Conservation (phyloP, 768 basidiomycete genomes). For the Kwoniella dejecticola region DNA sequence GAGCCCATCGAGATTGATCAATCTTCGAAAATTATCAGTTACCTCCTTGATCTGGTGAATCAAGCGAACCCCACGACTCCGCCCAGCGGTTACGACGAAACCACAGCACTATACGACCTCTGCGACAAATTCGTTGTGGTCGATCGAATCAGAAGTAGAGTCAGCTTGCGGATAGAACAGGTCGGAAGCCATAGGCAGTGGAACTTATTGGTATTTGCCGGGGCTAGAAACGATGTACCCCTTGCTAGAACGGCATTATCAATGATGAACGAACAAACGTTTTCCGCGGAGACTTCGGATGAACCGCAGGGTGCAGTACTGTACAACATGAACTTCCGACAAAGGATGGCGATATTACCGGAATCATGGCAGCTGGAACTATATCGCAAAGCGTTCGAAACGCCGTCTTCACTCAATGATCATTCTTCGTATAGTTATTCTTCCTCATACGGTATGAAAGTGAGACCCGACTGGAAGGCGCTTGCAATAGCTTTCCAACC, state of each 20-base stretch:
- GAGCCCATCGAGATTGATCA: background rate
- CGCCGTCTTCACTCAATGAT: background rate
- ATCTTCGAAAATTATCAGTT: background rate
- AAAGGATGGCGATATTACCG: background rate
- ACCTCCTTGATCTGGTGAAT: conserved; percentile 1
- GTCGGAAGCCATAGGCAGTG: background rate
- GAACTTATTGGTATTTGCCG: background rate
- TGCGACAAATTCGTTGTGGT: background rate
- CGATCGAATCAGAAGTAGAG: background rate
- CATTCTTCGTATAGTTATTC: background rate
- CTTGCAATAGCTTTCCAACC: no score
- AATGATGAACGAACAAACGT: background rate
- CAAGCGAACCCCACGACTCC: background rate
- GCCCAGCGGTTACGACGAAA: background rate
- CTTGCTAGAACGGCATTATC: background rate
- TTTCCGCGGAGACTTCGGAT: background rate
- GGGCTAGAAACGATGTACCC: background rate
- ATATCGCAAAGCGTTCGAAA: background rate
- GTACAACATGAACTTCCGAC: background rate
- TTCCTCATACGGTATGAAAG: no score
- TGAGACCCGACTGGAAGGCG: no score
- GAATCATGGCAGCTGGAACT: conserved; percentile 5
- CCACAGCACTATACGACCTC: background rate
- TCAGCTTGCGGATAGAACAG: background rate
- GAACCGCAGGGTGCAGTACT: background rate